A percentile compares a stretch with the other conserved stretches of the same genome.
Evolutionary conservation across 2,329 filamentous ascomycete species (phyloP).

Genomic region (Pseudogymnoascus sp.): DNA sequence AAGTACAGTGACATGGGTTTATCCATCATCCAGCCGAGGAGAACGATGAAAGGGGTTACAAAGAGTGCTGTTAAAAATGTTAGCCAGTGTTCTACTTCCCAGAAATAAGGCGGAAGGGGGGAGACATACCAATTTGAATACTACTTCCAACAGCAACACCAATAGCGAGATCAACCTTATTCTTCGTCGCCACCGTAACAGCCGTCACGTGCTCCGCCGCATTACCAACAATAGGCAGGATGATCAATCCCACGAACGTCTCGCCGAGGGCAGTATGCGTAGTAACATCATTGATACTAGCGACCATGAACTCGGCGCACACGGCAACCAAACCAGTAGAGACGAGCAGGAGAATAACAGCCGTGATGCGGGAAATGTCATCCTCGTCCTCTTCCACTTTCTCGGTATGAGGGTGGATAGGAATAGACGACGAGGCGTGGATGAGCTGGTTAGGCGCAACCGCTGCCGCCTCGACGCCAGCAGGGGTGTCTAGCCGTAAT

Average conservation of each 20-base stretch:
- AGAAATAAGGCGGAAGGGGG: not conserved
- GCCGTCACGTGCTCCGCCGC: conserved; percentile 68
- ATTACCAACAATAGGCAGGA: conserved; percentile 67
- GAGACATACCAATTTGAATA: conserved; percentile 57
- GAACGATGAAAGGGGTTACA: conserved; percentile 62
- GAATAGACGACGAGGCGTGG: not conserved
- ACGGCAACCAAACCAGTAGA: conserved; percentile 60
- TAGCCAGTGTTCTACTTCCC: not conserved
- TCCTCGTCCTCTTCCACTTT: conserved; percentile 33
- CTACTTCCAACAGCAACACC: conserved; percentile 65
- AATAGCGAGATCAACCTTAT: conserved; percentile 71
- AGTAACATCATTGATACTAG: conserved; percentile 59
- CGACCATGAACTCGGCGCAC: conserved; percentile 66
- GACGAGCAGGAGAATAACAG: conserved; percentile 55
- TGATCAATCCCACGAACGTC: conserved; percentile 64
- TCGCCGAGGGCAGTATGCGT: conserved; percentile 50
- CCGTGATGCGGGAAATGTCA: conserved; percentile 48
- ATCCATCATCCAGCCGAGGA: conserved; percentile 63
- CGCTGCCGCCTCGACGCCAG: not conserved
- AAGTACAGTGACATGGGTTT: conserved; percentile 76
- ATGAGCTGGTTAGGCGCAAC: not conserved
- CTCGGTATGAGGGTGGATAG: not conserved
- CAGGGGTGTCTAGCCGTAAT: conserved; percentile 43
- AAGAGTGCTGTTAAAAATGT: conserved; percentile 44
- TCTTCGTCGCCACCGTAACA: conserved; percentile 63